Evolutionary conservation across 176 grass and related monocot genomes (phyloP).

Genomic region (Oryza australiensis): DNA sequence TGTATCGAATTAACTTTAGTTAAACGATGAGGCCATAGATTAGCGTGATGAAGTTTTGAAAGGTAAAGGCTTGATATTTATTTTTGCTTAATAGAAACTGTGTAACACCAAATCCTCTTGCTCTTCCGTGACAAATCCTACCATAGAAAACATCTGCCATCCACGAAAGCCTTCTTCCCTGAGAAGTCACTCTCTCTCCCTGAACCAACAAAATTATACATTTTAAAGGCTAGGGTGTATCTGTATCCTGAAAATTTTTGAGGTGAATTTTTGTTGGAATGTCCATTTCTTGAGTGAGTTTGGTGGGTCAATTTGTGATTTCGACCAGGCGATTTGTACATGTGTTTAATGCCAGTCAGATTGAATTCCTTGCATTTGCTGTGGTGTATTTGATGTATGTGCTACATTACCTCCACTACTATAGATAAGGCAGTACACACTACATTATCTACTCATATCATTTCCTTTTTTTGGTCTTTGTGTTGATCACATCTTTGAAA

Average conservation of each 20-base stretch:
- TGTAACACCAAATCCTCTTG: background rate
- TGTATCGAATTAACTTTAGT: background rate
- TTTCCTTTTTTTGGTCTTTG: background rate
- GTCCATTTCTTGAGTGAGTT: constrained; percentile 16
- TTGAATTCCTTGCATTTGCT: background rate
- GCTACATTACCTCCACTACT: background rate
- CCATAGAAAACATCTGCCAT: background rate
- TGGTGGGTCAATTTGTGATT: background rate
- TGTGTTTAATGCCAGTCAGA: background rate
- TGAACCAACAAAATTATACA: background rate
- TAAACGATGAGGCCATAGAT: background rate
- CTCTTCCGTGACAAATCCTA: background rate
- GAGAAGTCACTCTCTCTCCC: background rate
- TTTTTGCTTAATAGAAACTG: background rate
- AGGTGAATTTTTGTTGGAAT: background rate
- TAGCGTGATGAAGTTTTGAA: background rate
- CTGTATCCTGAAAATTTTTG: background rate
- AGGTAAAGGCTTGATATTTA: background rate
- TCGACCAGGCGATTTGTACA: background rate
- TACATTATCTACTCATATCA: background rate
- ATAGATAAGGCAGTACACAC: background rate
- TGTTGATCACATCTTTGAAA: background rate
- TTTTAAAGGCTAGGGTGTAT: background rate
- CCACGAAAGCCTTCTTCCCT: background rate
- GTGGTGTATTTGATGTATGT: background rate